Evolutionary conservation across 2,329 filamentous ascomycete genomes (phyloP), one percentile per base, ranked within the genome.

Genomic region (Ophiostoma pallidulum): DNA sequence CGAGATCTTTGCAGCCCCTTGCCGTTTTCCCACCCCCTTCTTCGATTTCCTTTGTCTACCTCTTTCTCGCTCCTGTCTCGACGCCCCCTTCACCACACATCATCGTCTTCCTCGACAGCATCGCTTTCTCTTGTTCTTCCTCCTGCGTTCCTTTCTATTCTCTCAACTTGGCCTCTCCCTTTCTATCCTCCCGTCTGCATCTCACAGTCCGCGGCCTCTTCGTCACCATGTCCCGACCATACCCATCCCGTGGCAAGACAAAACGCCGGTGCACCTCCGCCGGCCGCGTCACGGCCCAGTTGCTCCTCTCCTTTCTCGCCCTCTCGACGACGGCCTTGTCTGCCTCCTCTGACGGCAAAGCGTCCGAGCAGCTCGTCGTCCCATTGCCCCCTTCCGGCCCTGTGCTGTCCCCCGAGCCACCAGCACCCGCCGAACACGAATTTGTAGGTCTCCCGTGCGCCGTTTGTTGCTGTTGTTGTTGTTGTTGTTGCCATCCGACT

Each of bases 271-370:
- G 74, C 66, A 66, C 62, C 56, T 84, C 82, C 58, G 69, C 75
- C 47, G 73, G 73, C 64, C 76, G 75, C 66, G 75, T 84, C 56
- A 82, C 82, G 13, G 75, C 79, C 46, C 70, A 72, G 37, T 63
- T 84, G 41, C 66, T 87, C 50, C 66, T 87, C 53, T 82, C 80
- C 20, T 80, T 86, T 65, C 74, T 88, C 45, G 78, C 80, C 55
- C 65, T 80, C 57, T 70, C 75, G 18, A 64, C 70, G 18, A 59
- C 68, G 19, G 59, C 66, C 13, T 19, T 47, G 4, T 37, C 46
- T 38, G 63, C 65, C 40, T 64, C 64, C 16, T 57, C 59, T 51
- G 57, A 51, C 53, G 49, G 59, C 41, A 44, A 44, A 7, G 52
- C 53, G n/a, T 58, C 65, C 46, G 62, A 70, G 48, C 66, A 73